Percentiles rank a stretch among this genome's conserved stretches.
phyloP scores from a whole-genome alignment of 805 yeast genomes.

The Yarrowia hollandica region DNA sequence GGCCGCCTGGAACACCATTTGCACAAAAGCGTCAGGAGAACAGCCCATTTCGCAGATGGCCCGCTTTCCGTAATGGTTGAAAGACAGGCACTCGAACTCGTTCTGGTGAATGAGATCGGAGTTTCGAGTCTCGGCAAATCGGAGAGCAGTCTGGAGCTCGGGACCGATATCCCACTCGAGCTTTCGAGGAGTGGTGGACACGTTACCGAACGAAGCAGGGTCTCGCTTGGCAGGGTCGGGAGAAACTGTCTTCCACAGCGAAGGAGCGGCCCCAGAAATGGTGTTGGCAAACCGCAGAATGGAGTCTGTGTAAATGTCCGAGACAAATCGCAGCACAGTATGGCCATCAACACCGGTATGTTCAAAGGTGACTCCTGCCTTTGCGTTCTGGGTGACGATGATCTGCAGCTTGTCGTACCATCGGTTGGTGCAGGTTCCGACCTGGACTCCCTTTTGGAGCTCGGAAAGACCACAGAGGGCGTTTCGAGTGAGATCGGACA shows the following conservation, averaged over 20 bases:
- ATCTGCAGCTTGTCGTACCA: constrained; percentile 94
- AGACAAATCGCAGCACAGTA: constrained; percentile 82
- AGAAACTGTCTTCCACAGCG: constrained; percentile 60
- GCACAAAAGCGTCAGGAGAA: constrained; percentile 93
- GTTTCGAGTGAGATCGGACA: constrained; percentile 66
- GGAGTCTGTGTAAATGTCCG: constrained; percentile 89
- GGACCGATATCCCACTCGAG: constrained; percentile 84
- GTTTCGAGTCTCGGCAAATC: constrained; percentile 88
- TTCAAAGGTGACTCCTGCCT: constrained; percentile 91
- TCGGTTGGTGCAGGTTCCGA: constrained; percentile 90
- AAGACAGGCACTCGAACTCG: constrained; percentile 80
- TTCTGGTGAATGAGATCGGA: constrained; percentile 86
- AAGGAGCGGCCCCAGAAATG: constrained; percentile 73
- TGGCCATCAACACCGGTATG: constrained; percentile 94
- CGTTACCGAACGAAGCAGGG: constrained; percentile 48
- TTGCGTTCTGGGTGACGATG: constrained; percentile 82
- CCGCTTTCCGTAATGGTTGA: constrained; percentile 63
- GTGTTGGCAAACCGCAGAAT: constrained; percentile 81
- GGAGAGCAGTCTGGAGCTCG: constrained; percentile 72
- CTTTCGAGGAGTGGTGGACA: constrained; percentile 72
- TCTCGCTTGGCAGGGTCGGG: constrained; percentile 50
- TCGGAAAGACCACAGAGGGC: constrained; percentile 84
- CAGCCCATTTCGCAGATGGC: constrained; percentile 79
- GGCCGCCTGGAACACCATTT: constrained; percentile 91
- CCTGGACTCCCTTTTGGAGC: constrained; percentile 81